Conservation (phyloP, 1,284 basidiomycete genomes). For the Malassezia yamatoensis region DNA sequence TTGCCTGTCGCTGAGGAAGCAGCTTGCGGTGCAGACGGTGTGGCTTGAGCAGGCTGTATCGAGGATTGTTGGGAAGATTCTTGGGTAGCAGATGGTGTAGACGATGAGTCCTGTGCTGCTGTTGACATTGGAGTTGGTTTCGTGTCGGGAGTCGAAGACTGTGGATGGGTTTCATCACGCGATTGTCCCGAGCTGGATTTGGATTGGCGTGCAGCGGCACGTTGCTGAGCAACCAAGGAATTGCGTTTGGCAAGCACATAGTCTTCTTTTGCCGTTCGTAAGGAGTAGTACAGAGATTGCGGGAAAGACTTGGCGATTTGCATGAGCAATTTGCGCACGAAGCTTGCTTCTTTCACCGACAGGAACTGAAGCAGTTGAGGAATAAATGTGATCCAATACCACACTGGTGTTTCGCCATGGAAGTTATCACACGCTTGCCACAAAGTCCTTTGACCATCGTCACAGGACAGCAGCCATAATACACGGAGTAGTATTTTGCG, state of each 20-base stretch:
- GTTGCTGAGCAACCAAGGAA: slow-evolving; percentile 27
- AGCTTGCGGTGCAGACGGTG: too few species aligned
- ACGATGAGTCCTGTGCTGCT: too few species aligned
- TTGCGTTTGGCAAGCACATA: slow-evolving; percentile 50
- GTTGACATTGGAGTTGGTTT: too few species aligned
- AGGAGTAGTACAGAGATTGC: slow-evolving; percentile 89
- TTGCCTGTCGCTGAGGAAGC: too few species aligned
- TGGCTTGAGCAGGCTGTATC: too few species aligned
- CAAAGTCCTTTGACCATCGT: slow-evolving; percentile 66
- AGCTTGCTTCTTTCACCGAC: slow-evolving; percentile 81
- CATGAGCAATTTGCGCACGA: slow-evolving; percentile 77
- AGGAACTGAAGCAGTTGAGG: slow-evolving; percentile 88
- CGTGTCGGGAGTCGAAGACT: too few species aligned
- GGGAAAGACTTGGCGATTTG: slow-evolving; percentile 87
- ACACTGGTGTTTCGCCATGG: slow-evolving; percentile 89
- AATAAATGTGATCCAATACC: slow-evolving; percentile 98
- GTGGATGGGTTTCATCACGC: too few species aligned
- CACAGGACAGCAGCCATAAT: slow-evolving; percentile 89
- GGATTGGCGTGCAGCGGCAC: slow-evolving; percentile 45
- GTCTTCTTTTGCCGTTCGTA: slow-evolving; percentile 88
- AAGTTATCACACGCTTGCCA: slow-evolving; percentile 87
- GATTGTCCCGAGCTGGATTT: too few species aligned
- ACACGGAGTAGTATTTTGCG: slow-evolving; percentile 82
- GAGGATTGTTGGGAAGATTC: too few species aligned
- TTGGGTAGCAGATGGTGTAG: too few species aligned